A percentile compares a stretch with the other conserved stretches of the same genome.
phyloP scores from a whole-genome alignment of 495 filamentous ascomycete genomes.

The Copromyces sp. region DNA sequence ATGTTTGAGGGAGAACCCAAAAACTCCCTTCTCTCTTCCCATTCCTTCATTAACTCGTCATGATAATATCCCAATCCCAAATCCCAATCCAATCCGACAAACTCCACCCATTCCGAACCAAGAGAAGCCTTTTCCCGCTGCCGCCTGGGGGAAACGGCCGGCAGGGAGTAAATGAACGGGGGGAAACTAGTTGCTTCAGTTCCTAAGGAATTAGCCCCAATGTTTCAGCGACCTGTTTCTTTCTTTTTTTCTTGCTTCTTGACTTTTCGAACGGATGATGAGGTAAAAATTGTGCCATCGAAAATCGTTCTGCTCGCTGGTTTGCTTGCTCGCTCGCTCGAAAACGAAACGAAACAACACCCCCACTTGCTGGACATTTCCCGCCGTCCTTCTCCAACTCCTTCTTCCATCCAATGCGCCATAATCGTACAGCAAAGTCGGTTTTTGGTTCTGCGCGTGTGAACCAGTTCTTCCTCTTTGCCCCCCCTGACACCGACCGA shows the following conservation, averaged over 20 bases:
- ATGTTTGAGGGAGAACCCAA: background rate
- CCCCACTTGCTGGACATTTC: background rate
- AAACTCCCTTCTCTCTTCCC: background rate
- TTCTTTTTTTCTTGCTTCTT: background rate
- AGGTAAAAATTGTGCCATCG: background rate
- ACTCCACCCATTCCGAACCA: background rate
- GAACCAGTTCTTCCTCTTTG: background rate
- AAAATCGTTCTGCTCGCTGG: background rate
- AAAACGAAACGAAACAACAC: too few relatives aligned
- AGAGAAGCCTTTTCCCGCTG: background rate
- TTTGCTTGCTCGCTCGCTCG: too few relatives aligned
- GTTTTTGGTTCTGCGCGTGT: background rate
- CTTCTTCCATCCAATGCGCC: background rate
- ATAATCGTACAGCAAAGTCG: background rate
- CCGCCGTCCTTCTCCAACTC: background rate
- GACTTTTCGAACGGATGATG: background rate
- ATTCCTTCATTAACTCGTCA: background rate
- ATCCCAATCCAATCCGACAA: background rate
- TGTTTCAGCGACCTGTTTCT: slow-evolving; percentile 2
- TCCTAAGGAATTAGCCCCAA: slow-evolving; percentile 30
- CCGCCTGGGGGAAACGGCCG: background rate
- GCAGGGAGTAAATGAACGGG: background rate
- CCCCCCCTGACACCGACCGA: too few relatives aligned
- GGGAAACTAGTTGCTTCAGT: slow-evolving; percentile 24
- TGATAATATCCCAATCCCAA: background rate